A percentile compares a stretch with the other conserved stretches of the same genome.
Evolutionary conservation across 2,329 filamentous ascomycete species (phyloP).

Genomic region (Pyricularia pennisetigena): DNA sequence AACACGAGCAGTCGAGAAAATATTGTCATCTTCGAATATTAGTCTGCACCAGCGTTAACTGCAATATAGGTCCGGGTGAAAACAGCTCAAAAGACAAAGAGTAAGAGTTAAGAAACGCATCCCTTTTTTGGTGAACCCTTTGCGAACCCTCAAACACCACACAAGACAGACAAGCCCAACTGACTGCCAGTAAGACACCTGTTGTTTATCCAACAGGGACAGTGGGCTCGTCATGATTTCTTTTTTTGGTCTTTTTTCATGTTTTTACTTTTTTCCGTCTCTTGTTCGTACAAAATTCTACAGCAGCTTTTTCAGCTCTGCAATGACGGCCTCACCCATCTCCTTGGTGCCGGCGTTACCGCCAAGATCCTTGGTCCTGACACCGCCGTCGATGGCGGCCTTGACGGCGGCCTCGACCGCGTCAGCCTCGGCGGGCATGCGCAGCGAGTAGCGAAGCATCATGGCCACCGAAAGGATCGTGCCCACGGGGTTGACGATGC

Average conservation of each 20-base stretch:
- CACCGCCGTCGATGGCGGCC: slow-evolving; percentile 66
- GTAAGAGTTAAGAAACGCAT: not conserved
- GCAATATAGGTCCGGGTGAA: not conserved
- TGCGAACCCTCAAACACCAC: not conserved
- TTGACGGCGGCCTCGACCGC: slow-evolving; percentile 75
- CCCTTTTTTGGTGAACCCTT: not conserved
- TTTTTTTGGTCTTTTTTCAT: not conserved
- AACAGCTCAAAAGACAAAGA: not conserved
- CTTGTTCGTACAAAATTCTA: slow-evolving; percentile 17
- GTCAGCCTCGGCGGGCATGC: slow-evolving; percentile 64
- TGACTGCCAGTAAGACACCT: too few relatives aligned
- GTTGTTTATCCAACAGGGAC: too few relatives aligned
- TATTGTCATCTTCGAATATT: not conserved
- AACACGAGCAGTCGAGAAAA: not conserved
- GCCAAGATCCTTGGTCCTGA: slow-evolving; percentile 77
- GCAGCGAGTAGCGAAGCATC: slow-evolving; percentile 91
- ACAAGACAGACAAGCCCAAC: not conserved
- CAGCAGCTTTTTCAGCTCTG: slow-evolving; percentile 62
- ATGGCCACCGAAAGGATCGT: slow-evolving; percentile 88
- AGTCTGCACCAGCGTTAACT: not conserved
- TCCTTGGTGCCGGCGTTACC: slow-evolving; percentile 64
- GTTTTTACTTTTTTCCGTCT: not conserved
- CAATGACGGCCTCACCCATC: slow-evolving; percentile 68
- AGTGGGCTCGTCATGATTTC: not conserved
- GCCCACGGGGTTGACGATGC: slow-evolving; percentile 85